A percentile compares a stretch with the other conserved stretches of the same genome.
These are phyloP conservation scores for Populus deltoides DNA, from an alignment of 345 rosid genomes.

Conservation along the genomic window DNA sequence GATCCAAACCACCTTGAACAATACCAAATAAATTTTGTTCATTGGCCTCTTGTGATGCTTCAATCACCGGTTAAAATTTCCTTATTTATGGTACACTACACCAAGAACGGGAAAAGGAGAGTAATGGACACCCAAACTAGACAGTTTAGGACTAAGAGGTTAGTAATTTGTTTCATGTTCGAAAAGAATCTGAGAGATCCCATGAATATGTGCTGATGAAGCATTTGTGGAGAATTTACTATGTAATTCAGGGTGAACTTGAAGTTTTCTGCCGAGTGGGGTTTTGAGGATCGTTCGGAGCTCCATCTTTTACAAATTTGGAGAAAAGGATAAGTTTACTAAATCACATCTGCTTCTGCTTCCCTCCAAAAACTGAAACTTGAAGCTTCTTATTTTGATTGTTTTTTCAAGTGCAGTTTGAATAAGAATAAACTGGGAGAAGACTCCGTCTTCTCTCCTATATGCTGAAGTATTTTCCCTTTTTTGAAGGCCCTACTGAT, in stretches of 20 bases:
- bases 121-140: background rate
- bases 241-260: too few species aligned
- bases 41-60: conserved; percentile 49
- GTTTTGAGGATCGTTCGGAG: too few species aligned
- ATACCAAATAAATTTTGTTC: conserved; percentile 84
- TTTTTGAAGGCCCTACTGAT: background rate
- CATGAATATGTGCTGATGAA: background rate
- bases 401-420: background rate
- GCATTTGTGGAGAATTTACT: too few species aligned
- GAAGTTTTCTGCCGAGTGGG: too few species aligned
- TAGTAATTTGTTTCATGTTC: background rate
- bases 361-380: background rate
- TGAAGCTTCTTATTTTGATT: too few species aligned
- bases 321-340: too few species aligned
- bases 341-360: background rate
- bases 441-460: background rate
- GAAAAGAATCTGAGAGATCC: too few species aligned
- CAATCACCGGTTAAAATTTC: background rate
- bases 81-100: background rate
- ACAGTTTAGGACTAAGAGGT: background rate
- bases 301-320: too few species aligned
- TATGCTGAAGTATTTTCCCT: background rate
- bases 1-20: conserved; percentile 81
- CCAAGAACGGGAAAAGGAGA: background rate
- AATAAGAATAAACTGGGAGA: background rate